A percentile compares a stretch with the other conserved stretches of the same genome.
These are phyloP conservation scores for Colletotrichum orbiculare DNA, from an alignment of 2,329 filamentous ascomycete species.

Conservation along the genomic window DNA sequence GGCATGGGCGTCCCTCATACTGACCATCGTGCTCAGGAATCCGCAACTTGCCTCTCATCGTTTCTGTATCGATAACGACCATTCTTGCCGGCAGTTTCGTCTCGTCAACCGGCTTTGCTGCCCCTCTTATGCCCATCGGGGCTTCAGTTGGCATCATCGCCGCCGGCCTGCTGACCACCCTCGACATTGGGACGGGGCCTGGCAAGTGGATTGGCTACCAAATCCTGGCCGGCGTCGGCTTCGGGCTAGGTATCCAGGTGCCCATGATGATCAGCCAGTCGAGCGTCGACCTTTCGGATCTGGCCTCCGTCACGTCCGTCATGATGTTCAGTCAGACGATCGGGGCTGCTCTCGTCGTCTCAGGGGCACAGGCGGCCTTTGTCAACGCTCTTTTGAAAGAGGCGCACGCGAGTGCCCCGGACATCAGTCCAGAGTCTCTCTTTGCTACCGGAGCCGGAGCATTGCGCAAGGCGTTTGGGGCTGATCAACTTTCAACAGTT, in stretches of 20 bases:
- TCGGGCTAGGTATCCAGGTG: slow-evolving; percentile 51
- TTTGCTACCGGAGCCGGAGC: slow-evolving; percentile 47
- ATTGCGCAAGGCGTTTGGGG: neutral
- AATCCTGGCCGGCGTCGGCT: slow-evolving; percentile 54
- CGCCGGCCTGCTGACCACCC: slow-evolving; percentile 48
- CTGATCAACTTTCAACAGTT: neutral
- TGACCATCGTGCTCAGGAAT: no score
- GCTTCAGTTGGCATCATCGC: slow-evolving; percentile 48
- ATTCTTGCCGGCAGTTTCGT: neutral
- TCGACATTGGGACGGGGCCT: slow-evolving; percentile 44
- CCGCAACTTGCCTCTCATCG: no score
- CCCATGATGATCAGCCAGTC: slow-evolving; percentile 54
- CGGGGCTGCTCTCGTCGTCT: slow-evolving; percentile 56
- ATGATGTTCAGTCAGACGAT: slow-evolving; percentile 48
- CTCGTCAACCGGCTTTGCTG: slow-evolving; percentile 43
- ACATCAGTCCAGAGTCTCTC: slow-evolving; percentile 38
- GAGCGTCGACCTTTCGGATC: slow-evolving; percentile 41
- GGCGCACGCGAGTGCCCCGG: slow-evolving; percentile 38
- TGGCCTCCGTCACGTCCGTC: slow-evolving; percentile 38
- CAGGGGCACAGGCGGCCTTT: slow-evolving; percentile 53
- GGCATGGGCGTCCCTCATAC: no score
- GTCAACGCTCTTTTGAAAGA: slow-evolving; percentile 49
- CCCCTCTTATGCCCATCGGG: slow-evolving; percentile 39
- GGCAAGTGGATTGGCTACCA: slow-evolving; percentile 59
- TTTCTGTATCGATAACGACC: no score